Evolutionary conservation across 371 early-diverging fungal species (phyloP).

Genomic region (Conidiobolus coronatus): DNA sequence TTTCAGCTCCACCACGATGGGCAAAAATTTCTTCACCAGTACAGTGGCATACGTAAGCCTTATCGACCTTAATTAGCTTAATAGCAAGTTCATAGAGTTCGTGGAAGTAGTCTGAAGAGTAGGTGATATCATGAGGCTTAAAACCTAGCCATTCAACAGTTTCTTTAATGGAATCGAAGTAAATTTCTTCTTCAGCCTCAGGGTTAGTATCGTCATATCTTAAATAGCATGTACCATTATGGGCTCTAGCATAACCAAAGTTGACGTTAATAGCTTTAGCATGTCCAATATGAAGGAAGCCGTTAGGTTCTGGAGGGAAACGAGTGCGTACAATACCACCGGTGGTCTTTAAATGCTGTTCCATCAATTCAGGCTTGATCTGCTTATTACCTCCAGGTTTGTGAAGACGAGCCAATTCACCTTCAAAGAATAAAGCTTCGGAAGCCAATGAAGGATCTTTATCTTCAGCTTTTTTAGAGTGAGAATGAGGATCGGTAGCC

Average conservation of each 20-base stretch:
- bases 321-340: conserved; percentile 92
- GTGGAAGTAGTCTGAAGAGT: conserved; percentile 97
- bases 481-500: not conserved
- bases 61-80: conserved; percentile 70
- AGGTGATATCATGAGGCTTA: conserved; percentile 80
- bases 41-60: conserved; percentile 96
- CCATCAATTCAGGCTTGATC: conserved; percentile 75
- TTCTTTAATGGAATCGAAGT: conserved; percentile 89
- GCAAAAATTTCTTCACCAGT: conserved; percentile 83
- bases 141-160: conserved; percentile 97
- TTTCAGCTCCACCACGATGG: conserved; percentile 73
- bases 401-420: conserved; percentile 82
- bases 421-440: conserved; percentile 54
- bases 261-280: conserved; percentile 99
- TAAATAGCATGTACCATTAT: conserved; percentile 82
- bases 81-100: conserved; percentile 78
- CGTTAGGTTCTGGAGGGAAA: conserved; percentile 99
- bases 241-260: conserved; percentile 91
- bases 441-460: conserved; percentile 6
- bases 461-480: not conserved
- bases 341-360: conserved; percentile 82
- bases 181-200: conserved; percentile 88
- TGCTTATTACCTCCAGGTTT: conserved; percentile 96
- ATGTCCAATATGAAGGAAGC: conserved; percentile 97
- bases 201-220: conserved; percentile 99